phyloP scores from a whole-genome alignment of 352 stramenopile genomes.

The Phytophthora pinifolia region DNA sequence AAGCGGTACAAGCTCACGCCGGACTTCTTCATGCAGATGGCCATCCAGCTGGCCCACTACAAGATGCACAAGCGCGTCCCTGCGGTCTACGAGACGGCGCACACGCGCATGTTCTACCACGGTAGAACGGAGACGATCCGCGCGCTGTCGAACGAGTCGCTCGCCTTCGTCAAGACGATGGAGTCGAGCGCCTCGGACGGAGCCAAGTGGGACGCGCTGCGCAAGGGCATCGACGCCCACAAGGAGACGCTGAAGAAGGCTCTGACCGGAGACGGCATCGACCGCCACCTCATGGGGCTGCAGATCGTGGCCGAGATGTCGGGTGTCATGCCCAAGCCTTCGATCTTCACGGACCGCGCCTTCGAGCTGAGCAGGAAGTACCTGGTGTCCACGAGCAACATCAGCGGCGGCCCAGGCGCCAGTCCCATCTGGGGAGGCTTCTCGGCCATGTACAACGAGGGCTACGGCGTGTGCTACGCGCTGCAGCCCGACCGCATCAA shows the following conservation, averaged over 20 bases:
- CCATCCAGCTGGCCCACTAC: constrained; percentile 97
- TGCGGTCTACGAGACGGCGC: constrained; percentile 97
- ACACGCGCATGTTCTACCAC: constrained; percentile 97
- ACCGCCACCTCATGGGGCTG: constrained; percentile 96
- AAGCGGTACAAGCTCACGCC: constrained; percentile 95
- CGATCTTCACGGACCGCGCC: constrained; percentile 93
- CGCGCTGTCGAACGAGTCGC: constrained; percentile 87
- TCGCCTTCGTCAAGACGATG: constrained; percentile 92
- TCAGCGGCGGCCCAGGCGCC: constrained; percentile 91
- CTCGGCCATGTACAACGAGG: constrained; percentile 93
- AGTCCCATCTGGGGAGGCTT: constrained; percentile 97
- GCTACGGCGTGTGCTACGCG: constrained; percentile 96
- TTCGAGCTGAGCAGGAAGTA: constrained; percentile 95
- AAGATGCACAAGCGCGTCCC: constrained; percentile 93
- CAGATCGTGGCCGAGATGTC: constrained; percentile 93
- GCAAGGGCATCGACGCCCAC: constrained; percentile 89
- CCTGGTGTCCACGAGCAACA: constrained; percentile 95
- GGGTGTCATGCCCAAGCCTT: constrained; percentile 83
- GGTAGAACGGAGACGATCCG: constrained; percentile 94
- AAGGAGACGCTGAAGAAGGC: constrained; percentile 90
- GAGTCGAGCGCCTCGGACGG: constrained; percentile 55
- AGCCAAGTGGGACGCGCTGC: constrained; percentile 88
- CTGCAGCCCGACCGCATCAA: constrained; percentile 94
- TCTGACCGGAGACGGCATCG: constrained; percentile 89
- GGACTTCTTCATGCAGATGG: constrained; percentile 97